Percentiles rank a stretch among this genome's conserved stretches.
Evolutionary conservation across 2,329 filamentous ascomycete genomes (phyloP).

Genomic region (Zymoseptoria tritici): DNA sequence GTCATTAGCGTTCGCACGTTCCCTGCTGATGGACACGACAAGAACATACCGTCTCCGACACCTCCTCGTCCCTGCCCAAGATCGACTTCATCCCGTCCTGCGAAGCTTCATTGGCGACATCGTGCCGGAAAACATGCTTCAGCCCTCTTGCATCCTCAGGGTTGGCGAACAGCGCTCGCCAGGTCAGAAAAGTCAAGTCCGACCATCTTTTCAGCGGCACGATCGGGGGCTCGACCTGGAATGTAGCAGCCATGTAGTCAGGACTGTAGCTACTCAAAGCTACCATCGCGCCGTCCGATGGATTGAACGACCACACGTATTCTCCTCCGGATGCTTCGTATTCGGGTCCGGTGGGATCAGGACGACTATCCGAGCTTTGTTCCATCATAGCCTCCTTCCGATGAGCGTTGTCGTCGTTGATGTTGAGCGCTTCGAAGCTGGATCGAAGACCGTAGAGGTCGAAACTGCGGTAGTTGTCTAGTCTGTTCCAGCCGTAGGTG

Average conservation of each 20-base stretch:
- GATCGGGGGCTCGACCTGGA: too few species aligned
- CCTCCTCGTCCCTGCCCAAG: background rate
- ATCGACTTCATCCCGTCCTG: background rate
- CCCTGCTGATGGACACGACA: too few species aligned
- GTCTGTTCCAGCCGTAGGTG: background rate
- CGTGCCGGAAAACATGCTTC: slow-evolving; percentile 5
- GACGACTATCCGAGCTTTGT: too few species aligned
- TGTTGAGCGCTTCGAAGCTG: background rate
- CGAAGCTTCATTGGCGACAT: background rate
- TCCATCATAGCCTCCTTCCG: too few species aligned
- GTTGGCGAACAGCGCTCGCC: slow-evolving; percentile 1
- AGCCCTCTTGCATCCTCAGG: background rate
- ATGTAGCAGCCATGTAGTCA: too few species aligned
- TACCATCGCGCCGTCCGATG: background rate
- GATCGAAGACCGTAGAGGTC: background rate
- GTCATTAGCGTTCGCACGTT: too few species aligned
- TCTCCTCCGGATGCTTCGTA: background rate
- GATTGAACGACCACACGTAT: background rate
- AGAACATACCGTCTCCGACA: slow-evolving; percentile 2
- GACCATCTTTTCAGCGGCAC: slow-evolving; percentile 3
- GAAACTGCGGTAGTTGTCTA: background rate
- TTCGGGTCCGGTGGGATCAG: background rate
- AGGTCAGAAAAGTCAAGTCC: slow-evolving; percentile 3
- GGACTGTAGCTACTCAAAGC: background rate
- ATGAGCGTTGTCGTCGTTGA: background rate